Conservation (phyloP, 768 basidiomycete species). For the Phaeotremella fagi region DNA sequence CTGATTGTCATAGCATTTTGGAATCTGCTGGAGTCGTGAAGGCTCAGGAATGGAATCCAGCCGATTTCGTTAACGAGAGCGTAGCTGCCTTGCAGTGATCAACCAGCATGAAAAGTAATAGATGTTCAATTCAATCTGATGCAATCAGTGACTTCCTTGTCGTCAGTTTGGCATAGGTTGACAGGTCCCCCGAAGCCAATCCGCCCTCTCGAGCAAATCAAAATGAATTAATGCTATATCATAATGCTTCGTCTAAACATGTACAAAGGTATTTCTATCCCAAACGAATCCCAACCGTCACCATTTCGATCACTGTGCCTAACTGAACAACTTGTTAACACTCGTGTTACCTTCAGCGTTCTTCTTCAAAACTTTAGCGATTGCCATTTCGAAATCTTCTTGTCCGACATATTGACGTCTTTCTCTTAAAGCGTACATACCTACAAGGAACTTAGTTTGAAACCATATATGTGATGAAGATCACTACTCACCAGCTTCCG, state of each 20-base stretch:
- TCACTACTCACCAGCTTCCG: slow-evolving; percentile 71
- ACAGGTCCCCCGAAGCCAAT: too few relatives aligned
- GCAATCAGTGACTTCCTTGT: too few relatives aligned
- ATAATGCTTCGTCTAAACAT: too few relatives aligned
- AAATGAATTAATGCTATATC: too few relatives aligned
- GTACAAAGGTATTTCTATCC: too few relatives aligned
- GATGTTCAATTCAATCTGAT: too few relatives aligned
- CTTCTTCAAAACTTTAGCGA: slow-evolving; percentile 95
- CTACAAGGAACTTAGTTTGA: slow-evolving; percentile 47
- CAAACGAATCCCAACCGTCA: too few relatives aligned
- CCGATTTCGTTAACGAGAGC: slow-evolving; percentile 6
- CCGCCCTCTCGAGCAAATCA: too few relatives aligned
- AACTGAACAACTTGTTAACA: slow-evolving; percentile 82
- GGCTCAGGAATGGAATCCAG: too few relatives aligned
- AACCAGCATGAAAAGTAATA: too few relatives aligned
- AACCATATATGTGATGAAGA: not conserved
- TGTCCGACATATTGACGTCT: slow-evolving; percentile 95
- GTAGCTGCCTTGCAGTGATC: too few relatives aligned
- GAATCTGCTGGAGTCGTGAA: slow-evolving; percentile 71
- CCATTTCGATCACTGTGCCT: slow-evolving; percentile 22
- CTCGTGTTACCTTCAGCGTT: slow-evolving; percentile 92
- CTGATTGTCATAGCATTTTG: slow-evolving; percentile 55
- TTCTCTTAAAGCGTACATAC: slow-evolving; percentile 95
- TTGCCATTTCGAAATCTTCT: slow-evolving; percentile 98
- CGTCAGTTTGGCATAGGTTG: too few relatives aligned